A percentile compares a stretch with the other conserved stretches of the same genome.
Conservation (phyloP, 441 rosid species). For the Brassica balearica region DNA sequence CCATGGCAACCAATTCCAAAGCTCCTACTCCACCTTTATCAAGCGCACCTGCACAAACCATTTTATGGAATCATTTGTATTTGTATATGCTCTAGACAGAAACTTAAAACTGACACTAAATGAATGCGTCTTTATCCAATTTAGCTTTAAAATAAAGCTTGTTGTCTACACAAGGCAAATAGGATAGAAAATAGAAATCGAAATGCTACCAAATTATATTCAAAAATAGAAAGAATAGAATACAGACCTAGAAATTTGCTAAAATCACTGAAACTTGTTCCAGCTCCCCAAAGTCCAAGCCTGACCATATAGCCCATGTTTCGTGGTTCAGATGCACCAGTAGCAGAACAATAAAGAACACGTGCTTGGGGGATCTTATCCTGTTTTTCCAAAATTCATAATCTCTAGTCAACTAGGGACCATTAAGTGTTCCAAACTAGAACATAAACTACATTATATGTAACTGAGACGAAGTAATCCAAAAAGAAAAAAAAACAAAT, state of each 20-base stretch:
- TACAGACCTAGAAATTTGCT: conserved; percentile 78
- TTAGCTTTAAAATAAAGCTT: conserved; percentile 14
- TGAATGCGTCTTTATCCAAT: conserved; percentile 4
- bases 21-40: conserved; percentile 99
- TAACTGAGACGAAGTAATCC: conserved; percentile 27
- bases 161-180: conserved; percentile 20
- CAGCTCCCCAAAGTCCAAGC: conserved; percentile 99
- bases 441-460: conserved; percentile 24
- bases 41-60: conserved; percentile 72
- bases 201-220: conserved; percentile 21
- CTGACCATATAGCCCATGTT: conserved; percentile 99
- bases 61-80: background rate
- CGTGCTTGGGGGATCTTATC: conserved; percentile 97
- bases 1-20: conserved; percentile 99
- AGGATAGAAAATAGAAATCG: background rate
- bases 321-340: conserved; percentile 99
- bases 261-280: conserved; percentile 87
- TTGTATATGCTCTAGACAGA: conserved; percentile 23
- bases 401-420: conserved; percentile 41
- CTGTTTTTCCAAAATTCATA: conserved; percentile 58
- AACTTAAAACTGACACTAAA: conserved; percentile 3
- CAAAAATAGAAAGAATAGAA: conserved; percentile 14
- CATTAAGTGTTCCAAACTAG: conserved; percentile 23
- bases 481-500: conserved; percentile 18
- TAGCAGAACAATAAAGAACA: conserved; percentile 98